Conservation (phyloP, 768 basidiomycete genomes). For the Tulasnella sp. region DNA sequence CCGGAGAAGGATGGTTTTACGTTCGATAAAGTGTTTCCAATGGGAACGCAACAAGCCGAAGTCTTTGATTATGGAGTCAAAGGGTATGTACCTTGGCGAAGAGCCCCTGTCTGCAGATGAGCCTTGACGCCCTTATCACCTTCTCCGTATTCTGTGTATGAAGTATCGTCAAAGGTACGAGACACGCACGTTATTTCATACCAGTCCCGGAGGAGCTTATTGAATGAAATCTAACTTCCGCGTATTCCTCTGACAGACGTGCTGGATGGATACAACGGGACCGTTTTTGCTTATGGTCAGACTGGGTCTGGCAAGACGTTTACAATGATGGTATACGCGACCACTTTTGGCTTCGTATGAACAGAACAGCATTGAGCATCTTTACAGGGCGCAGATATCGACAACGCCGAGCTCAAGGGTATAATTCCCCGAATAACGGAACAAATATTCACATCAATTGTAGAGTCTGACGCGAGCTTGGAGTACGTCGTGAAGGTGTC, state of each 20-base stretch:
- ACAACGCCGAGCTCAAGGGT: conserved; percentile 83
- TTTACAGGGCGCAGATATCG: conserved; percentile 88
- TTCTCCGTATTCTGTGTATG: conserved; percentile 13
- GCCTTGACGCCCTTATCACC: not conserved
- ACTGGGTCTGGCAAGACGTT: conserved; percentile 87
- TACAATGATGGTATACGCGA: conserved; percentile 82
- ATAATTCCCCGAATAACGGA: conserved; percentile 98
- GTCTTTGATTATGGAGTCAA: conserved; percentile 99
- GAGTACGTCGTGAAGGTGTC: conserved; percentile 99
- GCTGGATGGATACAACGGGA: conserved; percentile 93
- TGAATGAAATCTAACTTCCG: not conserved
- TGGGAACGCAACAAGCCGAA: conserved; percentile 79
- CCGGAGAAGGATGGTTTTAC: conserved; percentile 97
- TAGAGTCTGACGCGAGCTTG: conserved; percentile 85
- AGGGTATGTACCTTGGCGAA: conserved; percentile 58
- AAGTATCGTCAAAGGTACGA: conserved; percentile 83
- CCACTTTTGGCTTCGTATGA: conserved; percentile 14
- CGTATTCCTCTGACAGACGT: conserved; percentile 72
- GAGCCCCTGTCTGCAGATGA: not conserved
- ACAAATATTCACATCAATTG: conserved; percentile 97
- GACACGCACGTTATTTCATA: not conserved
- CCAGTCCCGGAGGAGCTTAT: not conserved
- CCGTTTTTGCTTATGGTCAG: conserved; percentile 50
- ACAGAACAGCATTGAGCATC: not conserved
- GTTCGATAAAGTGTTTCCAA: conserved; percentile 92